These are phyloP conservation scores for Fusarium siculi DNA, from an alignment of 2,329 filamentous ascomycete species.

Conservation along the genomic window DNA sequence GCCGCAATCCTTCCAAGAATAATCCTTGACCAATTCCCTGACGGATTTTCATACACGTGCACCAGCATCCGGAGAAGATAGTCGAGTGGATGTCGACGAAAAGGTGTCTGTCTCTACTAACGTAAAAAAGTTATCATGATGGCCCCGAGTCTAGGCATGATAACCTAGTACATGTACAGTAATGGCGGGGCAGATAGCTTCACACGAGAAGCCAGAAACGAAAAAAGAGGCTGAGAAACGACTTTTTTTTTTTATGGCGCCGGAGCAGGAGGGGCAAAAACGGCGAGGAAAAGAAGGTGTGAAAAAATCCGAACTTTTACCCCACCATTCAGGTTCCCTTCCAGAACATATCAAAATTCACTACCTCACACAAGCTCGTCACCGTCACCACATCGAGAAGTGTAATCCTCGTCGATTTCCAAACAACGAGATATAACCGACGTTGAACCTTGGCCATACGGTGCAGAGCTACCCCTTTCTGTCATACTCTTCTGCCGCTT, in stretches of 20 bases:
- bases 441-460: neutral
- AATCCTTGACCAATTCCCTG: slow-evolving; percentile 42
- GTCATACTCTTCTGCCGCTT: neutral
- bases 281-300: slow-evolving; percentile 6
- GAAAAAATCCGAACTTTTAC: slow-evolving; percentile 28
- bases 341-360: slow-evolving; percentile 30
- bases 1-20: slow-evolving; percentile 21
- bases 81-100: slow-evolving; percentile 13
- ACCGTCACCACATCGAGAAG: slow-evolving; percentile 17
- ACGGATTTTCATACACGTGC: slow-evolving; percentile 45
- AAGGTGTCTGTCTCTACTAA: neutral
- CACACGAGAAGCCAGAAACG: neutral
- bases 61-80: slow-evolving; percentile 23
- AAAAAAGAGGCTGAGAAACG: slow-evolving; percentile 3
- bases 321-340: slow-evolving; percentile 28
- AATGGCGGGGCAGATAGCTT: slow-evolving; percentile 32
- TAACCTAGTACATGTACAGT: slow-evolving; percentile 15
- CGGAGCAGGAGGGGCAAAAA: slow-evolving; percentile 4
- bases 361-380: slow-evolving; percentile 10
- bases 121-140: slow-evolving; percentile 27
- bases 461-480: neutral
- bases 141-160: slow-evolving; percentile 21
- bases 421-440: neutral
- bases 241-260: neutral
- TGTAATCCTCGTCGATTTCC: slow-evolving; percentile 5